phyloP scores from a whole-genome alignment of 371 early-diverging fungal genomes.

The Mortierella sp. region DNA sequence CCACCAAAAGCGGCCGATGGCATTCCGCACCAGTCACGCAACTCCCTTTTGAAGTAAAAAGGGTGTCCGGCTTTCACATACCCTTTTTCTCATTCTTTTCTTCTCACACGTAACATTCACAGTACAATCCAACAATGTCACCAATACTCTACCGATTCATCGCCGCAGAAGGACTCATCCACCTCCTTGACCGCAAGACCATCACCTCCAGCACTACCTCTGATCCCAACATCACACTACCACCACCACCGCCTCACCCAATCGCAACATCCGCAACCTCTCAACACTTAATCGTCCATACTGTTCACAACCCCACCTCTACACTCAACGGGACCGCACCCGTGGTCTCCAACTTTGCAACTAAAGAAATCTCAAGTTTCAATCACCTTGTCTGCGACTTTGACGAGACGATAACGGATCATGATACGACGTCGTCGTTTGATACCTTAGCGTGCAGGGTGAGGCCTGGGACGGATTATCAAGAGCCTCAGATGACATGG shows the following conservation, averaged over 20 bases:
- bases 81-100: not conserved
- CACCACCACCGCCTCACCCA: not conserved
- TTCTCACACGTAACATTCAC: not conserved
- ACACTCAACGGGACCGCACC: conserved; percentile 18
- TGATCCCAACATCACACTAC: not conserved
- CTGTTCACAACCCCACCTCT: conserved; percentile 19
- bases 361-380: conserved; percentile 22
- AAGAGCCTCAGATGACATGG: conserved; percentile 42
- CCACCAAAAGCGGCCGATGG: not conserved
- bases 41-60: not conserved
- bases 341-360: not conserved
- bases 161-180: conserved; percentile 41
- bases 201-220: not conserved
- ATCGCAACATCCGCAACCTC: not conserved
- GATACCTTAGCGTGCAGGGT: conserved; percentile 34
- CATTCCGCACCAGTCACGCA: not conserved
- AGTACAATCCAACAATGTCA: conserved; percentile 14
- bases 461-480: conserved; percentile 19
- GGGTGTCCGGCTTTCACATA: too few relatives aligned
- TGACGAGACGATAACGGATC: conserved; percentile 57
- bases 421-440: conserved; percentile 53
- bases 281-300: conserved; percentile 14
- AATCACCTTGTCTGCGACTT: conserved; percentile 53
- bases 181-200: conserved; percentile 23
- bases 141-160: conserved; percentile 48